Percentiles rank a stretch among this genome's conserved stretches.
Conservation (phyloP, 2,329 filamentous ascomycete species). For the Phoma herbarum region DNA sequence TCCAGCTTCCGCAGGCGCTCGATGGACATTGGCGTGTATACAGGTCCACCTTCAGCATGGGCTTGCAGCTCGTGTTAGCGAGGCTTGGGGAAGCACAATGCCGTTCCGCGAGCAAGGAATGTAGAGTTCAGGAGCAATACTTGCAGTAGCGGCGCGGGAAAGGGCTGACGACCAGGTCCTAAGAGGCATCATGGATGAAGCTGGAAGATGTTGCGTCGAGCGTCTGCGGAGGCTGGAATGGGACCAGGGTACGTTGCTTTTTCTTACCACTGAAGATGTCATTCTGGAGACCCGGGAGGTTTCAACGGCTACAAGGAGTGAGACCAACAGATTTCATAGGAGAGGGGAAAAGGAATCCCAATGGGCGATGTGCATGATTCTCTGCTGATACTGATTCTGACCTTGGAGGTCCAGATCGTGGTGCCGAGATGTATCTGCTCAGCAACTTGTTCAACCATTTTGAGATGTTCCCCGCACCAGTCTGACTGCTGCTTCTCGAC, state of each 20-base stretch:
- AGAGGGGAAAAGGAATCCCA: not conserved
- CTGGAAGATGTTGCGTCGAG: conserved; percentile 12
- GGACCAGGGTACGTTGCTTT: conserved; percentile 16
- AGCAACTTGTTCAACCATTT: not conserved
- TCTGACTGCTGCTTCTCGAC: not conserved
- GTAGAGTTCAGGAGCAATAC: conserved; percentile 4
- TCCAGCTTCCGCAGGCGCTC: conserved; percentile 5
- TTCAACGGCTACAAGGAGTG: conserved; percentile 14
- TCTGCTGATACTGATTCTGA: not conserved
- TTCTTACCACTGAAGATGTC: conserved; percentile 3
- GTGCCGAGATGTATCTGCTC: not conserved
- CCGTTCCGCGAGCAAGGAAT: conserved; percentile 17
- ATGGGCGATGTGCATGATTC: not conserved
- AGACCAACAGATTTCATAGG: conserved; percentile 9
- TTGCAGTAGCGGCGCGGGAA: conserved; percentile 15
- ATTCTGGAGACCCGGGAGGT: not conserved
- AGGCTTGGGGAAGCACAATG: conserved; percentile 14
- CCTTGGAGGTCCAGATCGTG: not conserved
- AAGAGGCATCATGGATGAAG: conserved; percentile 10
- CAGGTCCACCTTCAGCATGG: conserved; percentile 15
- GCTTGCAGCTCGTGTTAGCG: conserved; percentile 21
- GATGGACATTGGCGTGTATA: conserved; percentile 17
- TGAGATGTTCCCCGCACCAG: not conserved
- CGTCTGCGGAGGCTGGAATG: conserved; percentile 11
- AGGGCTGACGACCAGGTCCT: not conserved